A percentile compares a stretch with the other conserved stretches of the same genome.
phyloP scores from a whole-genome alignment of 2,329 filamentous ascomycete genomes.

The Davidsoniella eucalypti region DNA sequence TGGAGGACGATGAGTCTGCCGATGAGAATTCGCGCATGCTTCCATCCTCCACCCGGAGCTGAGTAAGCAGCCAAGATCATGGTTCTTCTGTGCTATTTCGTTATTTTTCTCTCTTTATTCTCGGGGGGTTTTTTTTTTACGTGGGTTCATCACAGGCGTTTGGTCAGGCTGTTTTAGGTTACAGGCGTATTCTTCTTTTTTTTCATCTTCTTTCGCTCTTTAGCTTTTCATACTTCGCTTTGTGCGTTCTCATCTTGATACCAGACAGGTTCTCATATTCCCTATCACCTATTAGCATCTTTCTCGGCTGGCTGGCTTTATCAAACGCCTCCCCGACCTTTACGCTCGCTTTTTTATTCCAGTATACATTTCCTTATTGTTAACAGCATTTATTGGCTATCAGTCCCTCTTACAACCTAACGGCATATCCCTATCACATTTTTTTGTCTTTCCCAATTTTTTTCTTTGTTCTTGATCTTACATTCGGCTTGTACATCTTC shows the following conservation, averaged over 20 bases:
- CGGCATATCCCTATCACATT: no score
- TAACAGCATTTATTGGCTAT: background rate
- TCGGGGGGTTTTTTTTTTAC: background rate
- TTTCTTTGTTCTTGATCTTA: no score
- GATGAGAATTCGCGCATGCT: constrained; percentile 19
- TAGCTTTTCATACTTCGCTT: no score
- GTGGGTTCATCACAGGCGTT: background rate
- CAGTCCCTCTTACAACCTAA: background rate
- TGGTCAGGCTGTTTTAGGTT: no score
- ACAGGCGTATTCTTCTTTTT: no score
- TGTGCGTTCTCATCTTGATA: no score
- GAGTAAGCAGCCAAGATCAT: background rate
- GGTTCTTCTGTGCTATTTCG: background rate
- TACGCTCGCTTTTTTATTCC: background rate
- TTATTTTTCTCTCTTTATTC: constrained; percentile 3
- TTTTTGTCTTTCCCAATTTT: no score
- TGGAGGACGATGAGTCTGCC: constrained; percentile 34
- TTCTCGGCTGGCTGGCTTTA: background rate
- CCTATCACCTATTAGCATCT: background rate
- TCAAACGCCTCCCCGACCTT: background rate
- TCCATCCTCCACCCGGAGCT: background rate
- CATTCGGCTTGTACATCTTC: no score
- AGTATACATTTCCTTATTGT: background rate
- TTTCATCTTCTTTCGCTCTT: no score
- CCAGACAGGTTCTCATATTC: no score